A percentile compares a stretch with the other conserved stretches of the same genome.
Conservation (phyloP, 2,329 filamentous ascomycete genomes). For the Aureobasidium sp. region DNA sequence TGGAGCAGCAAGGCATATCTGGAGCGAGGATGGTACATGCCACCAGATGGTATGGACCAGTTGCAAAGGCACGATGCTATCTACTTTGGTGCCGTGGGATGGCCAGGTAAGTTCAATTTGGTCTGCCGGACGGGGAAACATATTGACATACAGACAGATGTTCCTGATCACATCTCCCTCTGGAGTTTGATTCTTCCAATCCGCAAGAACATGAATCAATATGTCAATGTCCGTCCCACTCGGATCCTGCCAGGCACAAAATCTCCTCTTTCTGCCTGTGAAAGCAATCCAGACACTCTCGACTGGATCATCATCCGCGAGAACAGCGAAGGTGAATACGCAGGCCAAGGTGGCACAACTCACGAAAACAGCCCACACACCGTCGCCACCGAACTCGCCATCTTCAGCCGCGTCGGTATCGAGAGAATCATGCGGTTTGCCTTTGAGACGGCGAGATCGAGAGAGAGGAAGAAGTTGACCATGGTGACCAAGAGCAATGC, state of each 20-base stretch:
- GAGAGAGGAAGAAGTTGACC: slow-evolving; percentile 41
- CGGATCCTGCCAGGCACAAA: slow-evolving; percentile 37
- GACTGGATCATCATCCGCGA: slow-evolving; percentile 45
- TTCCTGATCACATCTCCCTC: slow-evolving; percentile 61
- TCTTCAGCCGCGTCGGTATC: slow-evolving; percentile 41
- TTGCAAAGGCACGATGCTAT: slow-evolving; percentile 49
- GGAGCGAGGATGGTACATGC: slow-evolving; percentile 48
- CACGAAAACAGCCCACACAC: slow-evolving; percentile 36
- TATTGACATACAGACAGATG: slow-evolving; percentile 35
- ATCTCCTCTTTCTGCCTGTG: slow-evolving; percentile 34
- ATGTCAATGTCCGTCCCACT: slow-evolving; percentile 57
- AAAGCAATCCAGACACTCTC: slow-evolving; percentile 31
- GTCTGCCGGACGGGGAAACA: neutral
- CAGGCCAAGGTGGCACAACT: slow-evolving; percentile 40
- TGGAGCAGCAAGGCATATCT: slow-evolving; percentile 45
- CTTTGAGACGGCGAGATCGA: slow-evolving; percentile 38
- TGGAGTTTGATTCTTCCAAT: slow-evolving; percentile 63
- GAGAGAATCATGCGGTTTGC: slow-evolving; percentile 44
- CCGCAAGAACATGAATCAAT: slow-evolving; percentile 60
- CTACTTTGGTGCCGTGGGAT: slow-evolving; percentile 55
- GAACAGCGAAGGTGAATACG: slow-evolving; percentile 44
- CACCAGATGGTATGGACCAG: slow-evolving; percentile 44
- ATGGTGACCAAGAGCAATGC: slow-evolving; percentile 47
- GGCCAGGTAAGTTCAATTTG: slow-evolving; percentile 37
- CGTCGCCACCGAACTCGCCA: slow-evolving; percentile 41